Evolutionary conservation across 345 rosid genomes (phyloP).

Genomic region (Ricinus communis): DNA sequence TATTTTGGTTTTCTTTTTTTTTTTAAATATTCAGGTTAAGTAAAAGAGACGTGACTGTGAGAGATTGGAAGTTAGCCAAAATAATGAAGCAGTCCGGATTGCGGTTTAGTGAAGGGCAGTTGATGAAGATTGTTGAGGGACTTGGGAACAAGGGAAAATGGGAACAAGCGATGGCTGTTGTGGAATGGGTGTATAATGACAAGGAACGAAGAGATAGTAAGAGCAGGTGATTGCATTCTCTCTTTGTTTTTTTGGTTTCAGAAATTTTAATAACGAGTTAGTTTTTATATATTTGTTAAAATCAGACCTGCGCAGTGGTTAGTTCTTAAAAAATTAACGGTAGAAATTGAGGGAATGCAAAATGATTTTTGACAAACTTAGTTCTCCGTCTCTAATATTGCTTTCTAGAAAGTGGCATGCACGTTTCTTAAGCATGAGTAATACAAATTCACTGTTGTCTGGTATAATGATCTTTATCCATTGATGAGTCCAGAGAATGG

Average conservation of each 20-base stretch:
- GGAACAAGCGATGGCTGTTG: slow-evolving; percentile 78
- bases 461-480: not conserved
- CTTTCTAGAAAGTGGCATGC: too few relatives aligned
- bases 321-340: not conserved
- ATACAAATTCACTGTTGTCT: not conserved
- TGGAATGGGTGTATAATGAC: slow-evolving; percentile 71
- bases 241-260: slow-evolving; percentile 1
- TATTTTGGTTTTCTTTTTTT: not conserved
- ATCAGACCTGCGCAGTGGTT: too few relatives aligned
- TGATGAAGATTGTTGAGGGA: slow-evolving; percentile 73
- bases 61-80: slow-evolving; percentile 87
- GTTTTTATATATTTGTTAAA: not conserved
- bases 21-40: slow-evolving; percentile 52
- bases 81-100: slow-evolving; percentile 89
- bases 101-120: slow-evolving; percentile 74
- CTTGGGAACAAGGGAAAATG: slow-evolving; percentile 68
- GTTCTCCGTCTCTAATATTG: too few relatives aligned
- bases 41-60: slow-evolving; percentile 56
- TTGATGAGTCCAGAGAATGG: not conserved
- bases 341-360: not conserved
- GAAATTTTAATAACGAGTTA: not conserved
- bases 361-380: not conserved
- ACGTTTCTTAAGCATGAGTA: not conserved
- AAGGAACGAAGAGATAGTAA: slow-evolving; percentile 52
- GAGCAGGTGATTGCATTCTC: slow-evolving; percentile 56